A percentile compares a stretch with the other conserved stretches of the same genome.
Evolutionary conservation across 805 yeast genomes (phyloP).

Genomic region (Aciculoconidium aculeatum): DNA sequence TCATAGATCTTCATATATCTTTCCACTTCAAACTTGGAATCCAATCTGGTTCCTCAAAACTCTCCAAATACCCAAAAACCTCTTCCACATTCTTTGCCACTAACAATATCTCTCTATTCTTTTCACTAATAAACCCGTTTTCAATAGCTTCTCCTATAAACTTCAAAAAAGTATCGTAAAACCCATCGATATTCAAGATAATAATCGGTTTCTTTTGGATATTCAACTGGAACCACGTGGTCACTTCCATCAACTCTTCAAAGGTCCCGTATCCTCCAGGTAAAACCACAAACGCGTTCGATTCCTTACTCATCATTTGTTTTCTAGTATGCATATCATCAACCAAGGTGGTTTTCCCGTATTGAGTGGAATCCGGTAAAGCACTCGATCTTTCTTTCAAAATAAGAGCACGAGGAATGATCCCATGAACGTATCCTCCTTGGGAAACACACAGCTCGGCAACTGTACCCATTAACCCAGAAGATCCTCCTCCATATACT

Average conservation of each 20-base stretch:
- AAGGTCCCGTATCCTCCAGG: constrained; percentile 92
- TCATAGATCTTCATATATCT: too few relatives aligned
- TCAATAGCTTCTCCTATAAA: constrained; percentile 57
- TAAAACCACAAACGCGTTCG: constrained; percentile 82
- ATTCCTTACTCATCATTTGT: constrained; percentile 77
- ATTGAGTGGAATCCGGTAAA: constrained; percentile 50
- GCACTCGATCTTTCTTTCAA: constrained; percentile 67
- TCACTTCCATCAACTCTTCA: constrained; percentile 85
- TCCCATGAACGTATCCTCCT: constrained; percentile 73
- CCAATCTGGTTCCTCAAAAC: constrained; percentile 64
- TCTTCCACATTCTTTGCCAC: constrained; percentile 67
- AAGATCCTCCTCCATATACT: constrained; percentile 88
- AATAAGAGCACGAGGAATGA: constrained; percentile 78
- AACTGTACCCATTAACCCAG: constrained; percentile 76
- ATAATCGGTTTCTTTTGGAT: constrained; percentile 81
- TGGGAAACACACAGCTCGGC: constrained; percentile 56
- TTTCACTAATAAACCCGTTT: constrained; percentile 61
- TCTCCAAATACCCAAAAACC: constrained; percentile 55
- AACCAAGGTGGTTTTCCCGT: constrained; percentile 77
- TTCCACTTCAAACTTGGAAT: constrained; percentile 74
- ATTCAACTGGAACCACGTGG: constrained; percentile 87
- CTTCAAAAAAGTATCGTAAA: constrained; percentile 61
- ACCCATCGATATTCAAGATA: constrained; percentile 72
- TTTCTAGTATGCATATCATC: constrained; percentile 88
- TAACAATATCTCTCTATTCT: constrained; percentile 61